Evolutionary conservation across 345 rosid genomes (phyloP), one percentile per base, ranked within the genome.

Genomic region (Eutrema japonicum): DNA sequence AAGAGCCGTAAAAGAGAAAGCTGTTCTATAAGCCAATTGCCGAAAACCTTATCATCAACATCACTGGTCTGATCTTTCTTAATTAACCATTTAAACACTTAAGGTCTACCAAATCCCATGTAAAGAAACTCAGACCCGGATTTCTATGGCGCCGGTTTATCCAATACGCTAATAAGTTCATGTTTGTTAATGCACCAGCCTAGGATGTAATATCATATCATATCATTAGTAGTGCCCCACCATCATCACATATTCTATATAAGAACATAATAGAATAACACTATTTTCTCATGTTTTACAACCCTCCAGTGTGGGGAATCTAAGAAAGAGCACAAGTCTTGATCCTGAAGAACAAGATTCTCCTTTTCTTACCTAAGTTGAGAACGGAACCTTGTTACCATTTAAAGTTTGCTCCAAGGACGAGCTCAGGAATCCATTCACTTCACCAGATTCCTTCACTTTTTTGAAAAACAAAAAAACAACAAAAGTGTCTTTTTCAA

Each of bases 351-450:
- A 68, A 75, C 73, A 58, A 43, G 73, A 68, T 69, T 76, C 79
- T 76, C 18, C 29, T 43, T 68, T 62, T 8, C 41, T 76, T 53
- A 9, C 74, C 43, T 51, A 68, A 62, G 35, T 27, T 43, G 69
- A 52, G 58, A 75, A 68, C 16, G 56, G 79, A 75, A 75, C 60
- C 64, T 41, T 51, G 42, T 14, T 68, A 53, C 79, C 65, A 68
- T 61, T 62, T 53, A 50, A 76, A 68, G 70, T 68, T 68, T 43
- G 18, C 79, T 68, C 74, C 64, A 68, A 68, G 40, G 50, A 76
- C 79, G 53, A 68, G 63, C 65, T 62, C 3, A 61, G 73, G 70
- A 61, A 61, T 76, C 70, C 11, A 68, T 52, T 29, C 42, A 54
- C 65, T 69, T 45, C 16, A 52, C 46, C 33, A 53, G 74, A 53